Evolutionary conservation across 2,329 filamentous ascomycete genomes (phyloP), one percentile per base, ranked within the genome.

Genomic region (Bertia moriformis): DNA sequence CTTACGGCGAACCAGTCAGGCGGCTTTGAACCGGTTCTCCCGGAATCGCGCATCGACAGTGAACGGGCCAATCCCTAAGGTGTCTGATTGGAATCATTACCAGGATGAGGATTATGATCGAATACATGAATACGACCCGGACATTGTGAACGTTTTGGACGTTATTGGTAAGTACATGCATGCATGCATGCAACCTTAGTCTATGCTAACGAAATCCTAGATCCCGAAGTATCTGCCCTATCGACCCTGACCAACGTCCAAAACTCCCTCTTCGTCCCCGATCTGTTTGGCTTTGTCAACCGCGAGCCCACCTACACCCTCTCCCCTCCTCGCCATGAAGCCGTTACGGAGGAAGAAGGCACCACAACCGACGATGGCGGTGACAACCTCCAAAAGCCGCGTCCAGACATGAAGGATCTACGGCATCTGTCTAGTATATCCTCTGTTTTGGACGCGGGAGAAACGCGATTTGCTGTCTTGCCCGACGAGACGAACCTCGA

Each of bases 161-260:
- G 71, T 80, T 20, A 65, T 84, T 45, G 77, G 77, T 80, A 63
- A 43, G 70, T 56, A 39, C 18, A 22, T 17, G n/a, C 36, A 14
- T n/a, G n/a, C n/a, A n/a, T n/a, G n/a, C n/a, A n/a, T n/a, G n/a
- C n/a, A 14, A 27, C 33, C 15, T 10, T 13, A 12, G 22, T 41
- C 12, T 24, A 33, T 19, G 37, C n/a, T 33, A 33, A 38, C 19
- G 36, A 17, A 42, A 35, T 18, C 19, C 4, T 45, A 87, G 85
- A 93, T 49, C 84, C 85, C 32, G 83, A 93, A 59, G 78, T 93
- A 3, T 76, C 83, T 24, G 85, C 85, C 0, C 62, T 93, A 3
- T 85, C 83, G 0, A 89, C 84, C 13, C 69, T 93, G 7, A 93
- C 83, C 33, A 93, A 93, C 50, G 78, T 93, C 15, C 85, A 93